A percentile compares a stretch with the other conserved stretches of the same genome.
These are phyloP conservation scores for Elymus sibiricus DNA, from an alignment of 176 grass and related monocot genomes.

Conservation along the genomic window DNA sequence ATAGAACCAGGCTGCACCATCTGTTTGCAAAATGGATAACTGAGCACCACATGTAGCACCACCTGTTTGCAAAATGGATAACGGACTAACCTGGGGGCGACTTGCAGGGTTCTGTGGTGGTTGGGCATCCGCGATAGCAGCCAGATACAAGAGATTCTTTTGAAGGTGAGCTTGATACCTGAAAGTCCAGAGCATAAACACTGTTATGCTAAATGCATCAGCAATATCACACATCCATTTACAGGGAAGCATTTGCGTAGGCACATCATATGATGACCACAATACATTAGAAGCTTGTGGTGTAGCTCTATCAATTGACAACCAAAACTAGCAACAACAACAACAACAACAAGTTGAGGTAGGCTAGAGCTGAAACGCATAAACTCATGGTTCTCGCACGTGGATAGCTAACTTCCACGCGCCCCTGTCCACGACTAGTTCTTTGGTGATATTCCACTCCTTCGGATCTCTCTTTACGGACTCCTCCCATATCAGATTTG, in stretches of 20 bases:
- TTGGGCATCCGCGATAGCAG: slow-evolving; percentile 93
- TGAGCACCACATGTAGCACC: slow-evolving; percentile 25
- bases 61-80: slow-evolving; percentile 36
- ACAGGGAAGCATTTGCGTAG: background rate
- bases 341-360: no score
- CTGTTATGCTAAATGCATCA: slow-evolving; percentile 17
- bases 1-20: slow-evolving; percentile 57
- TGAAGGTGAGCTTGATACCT: slow-evolving; percentile 99
- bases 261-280: background rate
- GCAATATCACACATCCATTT: background rate
- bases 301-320: slow-evolving; percentile 7
- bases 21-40: slow-evolving; percentile 23
- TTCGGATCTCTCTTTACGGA: no score
- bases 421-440: no score
- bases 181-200: slow-evolving; percentile 26
- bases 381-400: no score
- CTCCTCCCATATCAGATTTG: no score
- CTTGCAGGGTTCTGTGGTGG: slow-evolving; percentile 62
- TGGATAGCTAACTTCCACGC: no score
- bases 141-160: slow-evolving; percentile 93
- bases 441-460: no score
- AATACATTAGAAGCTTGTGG: background rate
- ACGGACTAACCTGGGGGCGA: slow-evolving; percentile 70
- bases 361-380: no score
- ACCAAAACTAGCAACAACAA: background rate